Evolutionary conservation across 1,284 basidiomycete genomes (phyloP), one percentile per base, ranked within the genome.

Genomic region (Erythrobasidium hasegawianum): DNA sequence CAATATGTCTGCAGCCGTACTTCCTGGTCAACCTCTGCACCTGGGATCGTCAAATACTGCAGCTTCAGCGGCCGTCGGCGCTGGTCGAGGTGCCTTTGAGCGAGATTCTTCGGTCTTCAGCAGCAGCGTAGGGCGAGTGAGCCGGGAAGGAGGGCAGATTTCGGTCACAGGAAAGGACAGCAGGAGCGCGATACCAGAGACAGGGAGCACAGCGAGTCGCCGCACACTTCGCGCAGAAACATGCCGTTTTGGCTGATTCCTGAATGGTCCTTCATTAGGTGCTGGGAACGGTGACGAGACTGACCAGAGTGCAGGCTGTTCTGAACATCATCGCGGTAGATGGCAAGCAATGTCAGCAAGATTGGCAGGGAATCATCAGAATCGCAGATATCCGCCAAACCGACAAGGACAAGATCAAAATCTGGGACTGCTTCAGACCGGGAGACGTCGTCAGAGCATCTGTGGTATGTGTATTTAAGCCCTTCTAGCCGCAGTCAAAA

Each of bases 401-500:
- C 0, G 92, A 96, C 75, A 90, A 90, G 74, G 91, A 95, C 80
- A 89, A 87, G 76, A 84, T 97, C 68, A 94, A 90, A 78, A 89
- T 97, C 71, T 86, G 86, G 38, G 90, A 96, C 72, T 97, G 92
- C 75, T 98, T 97, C 79, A 84, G 96, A 45, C 89, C 94, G 0
- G 94, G 96, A 2, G 95, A 99, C 78, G 89, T 97, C 59, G 89
- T 99, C 27, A 86, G 89, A 71, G 94, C 93, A 4, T 80, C 88
- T 45, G 93, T 97, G 72, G 93, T 96, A 76, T 78, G 89, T 83
- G 14, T 26, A 18, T 10, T 1, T 29, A 27, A 8, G 13, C 10
- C 47, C 11, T 52, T 14, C 26, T 59, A 41, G 5, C 3, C 41
- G n/a, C n/a, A 45, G 45, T n/a, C 47, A 18, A 49, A 39, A 14